phyloP scores from a whole-genome alignment of 2,329 filamentous ascomycete species.

The Botrytis sinoallii region DNA sequence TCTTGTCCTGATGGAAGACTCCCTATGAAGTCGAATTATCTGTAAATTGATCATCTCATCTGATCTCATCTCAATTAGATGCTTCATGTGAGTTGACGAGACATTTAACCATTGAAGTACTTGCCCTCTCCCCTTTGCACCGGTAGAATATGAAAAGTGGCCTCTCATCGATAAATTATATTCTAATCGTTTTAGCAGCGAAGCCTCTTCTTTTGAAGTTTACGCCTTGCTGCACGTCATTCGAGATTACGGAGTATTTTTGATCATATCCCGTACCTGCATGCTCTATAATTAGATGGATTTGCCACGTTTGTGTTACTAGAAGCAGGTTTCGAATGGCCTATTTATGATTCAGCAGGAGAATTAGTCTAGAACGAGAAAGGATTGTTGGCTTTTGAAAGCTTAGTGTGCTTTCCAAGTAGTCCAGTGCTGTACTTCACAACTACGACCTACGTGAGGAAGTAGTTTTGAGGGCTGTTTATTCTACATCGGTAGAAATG shows the following conservation, averaged over 20 bases:
- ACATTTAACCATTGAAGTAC: not conserved
- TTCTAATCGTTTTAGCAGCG: not conserved
- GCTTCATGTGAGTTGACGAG: not conserved
- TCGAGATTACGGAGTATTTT: not conserved
- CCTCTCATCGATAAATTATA: not conserved
- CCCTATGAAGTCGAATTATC: not conserved
- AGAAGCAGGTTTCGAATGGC: not conserved
- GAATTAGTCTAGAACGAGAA: not conserved
- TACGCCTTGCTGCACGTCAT: not conserved
- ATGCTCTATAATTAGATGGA: not conserved
- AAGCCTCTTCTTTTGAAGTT: not conserved
- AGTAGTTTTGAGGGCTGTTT: not conserved
- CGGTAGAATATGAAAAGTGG: not conserved
- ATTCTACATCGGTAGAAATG: not conserved
- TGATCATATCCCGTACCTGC: not conserved
- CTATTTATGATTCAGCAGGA: not conserved
- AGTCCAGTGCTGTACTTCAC: not conserved
- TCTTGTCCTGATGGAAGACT: not conserved
- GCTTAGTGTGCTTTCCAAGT: not conserved
- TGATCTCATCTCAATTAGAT: not conserved
- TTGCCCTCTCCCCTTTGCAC: too few species aligned
- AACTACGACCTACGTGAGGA: not conserved
- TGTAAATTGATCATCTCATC: not conserved
- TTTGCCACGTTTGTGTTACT: not conserved
- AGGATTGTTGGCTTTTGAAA: not conserved